Evolutionary conservation across 2,329 filamentous ascomycete genomes (phyloP).

Genomic region (Botryosphaeria dothidea): DNA sequence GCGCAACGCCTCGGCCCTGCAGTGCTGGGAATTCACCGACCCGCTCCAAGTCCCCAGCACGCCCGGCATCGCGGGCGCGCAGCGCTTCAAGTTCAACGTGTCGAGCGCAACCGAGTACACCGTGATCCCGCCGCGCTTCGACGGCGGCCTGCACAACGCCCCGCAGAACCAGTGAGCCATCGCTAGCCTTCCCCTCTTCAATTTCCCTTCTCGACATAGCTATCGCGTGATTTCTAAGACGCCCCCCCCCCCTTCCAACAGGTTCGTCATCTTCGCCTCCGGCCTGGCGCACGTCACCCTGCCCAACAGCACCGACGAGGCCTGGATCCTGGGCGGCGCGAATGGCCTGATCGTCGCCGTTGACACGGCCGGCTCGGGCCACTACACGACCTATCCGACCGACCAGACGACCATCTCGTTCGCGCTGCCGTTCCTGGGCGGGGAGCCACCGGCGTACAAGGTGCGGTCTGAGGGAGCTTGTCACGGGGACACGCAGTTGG

Average conservation of each 20-base stretch:
- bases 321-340: conserved; percentile 35
- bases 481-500: not conserved
- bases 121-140: conserved; percentile 33
- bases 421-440: conserved; percentile 30
- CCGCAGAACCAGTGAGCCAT: conserved; percentile 32
- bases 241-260: not conserved
- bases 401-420: conserved; percentile 33
- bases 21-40: conserved; percentile 36
- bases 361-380: conserved; percentile 34
- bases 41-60: conserved; percentile 30
- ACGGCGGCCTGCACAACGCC: conserved; percentile 36
- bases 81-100: conserved; percentile 20
- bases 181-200: not conserved
- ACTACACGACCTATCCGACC: conserved; percentile 34
- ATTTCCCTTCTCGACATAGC: too few species aligned
- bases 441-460: conserved; percentile 25
- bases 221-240: too few species aligned
- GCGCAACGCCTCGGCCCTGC: conserved; percentile 33
- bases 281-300: conserved; percentile 36
- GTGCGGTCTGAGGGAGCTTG: conserved; percentile 11
- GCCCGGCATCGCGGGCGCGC: conserved; percentile 32
- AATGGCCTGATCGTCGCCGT: conserved; percentile 34
- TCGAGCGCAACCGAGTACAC: conserved; percentile 30
- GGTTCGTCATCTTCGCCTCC: conserved; percentile 32
- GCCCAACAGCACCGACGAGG: conserved; percentile 28